Base-by-base conservation (phyloP, 2,329 filamentous ascomycete species). In the Fusarium haematococcum region DNA sequence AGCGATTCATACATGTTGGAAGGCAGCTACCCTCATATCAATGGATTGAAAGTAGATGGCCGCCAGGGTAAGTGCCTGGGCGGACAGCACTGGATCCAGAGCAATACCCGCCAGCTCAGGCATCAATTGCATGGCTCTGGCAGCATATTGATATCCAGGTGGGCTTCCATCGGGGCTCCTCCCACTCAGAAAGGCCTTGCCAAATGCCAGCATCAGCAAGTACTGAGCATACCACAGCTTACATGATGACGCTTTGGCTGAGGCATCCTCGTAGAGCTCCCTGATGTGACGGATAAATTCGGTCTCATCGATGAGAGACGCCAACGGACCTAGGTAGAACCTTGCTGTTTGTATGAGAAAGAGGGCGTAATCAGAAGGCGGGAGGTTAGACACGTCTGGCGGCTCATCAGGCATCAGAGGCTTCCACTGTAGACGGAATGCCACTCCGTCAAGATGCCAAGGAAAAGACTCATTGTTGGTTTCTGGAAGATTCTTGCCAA, bases 1-100 rank as follows among this genome's bases (percentile, higher is more conserved):
- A n/a, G n/a, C n/a, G n/a, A n/a, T n/a, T n/a, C n/a, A n/a, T n/a
- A 84, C 83, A 62, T 84, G 81, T 13, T 84, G 82, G 30, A 82
- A 84, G 0, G 83, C 83, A 1, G 81, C 80, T 0, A 82, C 75
- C 59, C 83, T 77, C 81, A 84, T 84, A 18, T 85, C 83, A 2
- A 85, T 78, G 0, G 83, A 84, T 35, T 85, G 83, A 4, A 84
- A 79, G 63, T 84, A 85, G 0, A 85, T 72, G 0, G 83, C 83
- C 0, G 79, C 82, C 8, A 85, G 35, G 0, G 81, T 79, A 0
- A 85, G 70, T 0, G 82, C 81, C 16, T 85, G 74, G 0, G 70
- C 72, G 0, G 77, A 75, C 0, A 78, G 63, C 0, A 78, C 67
- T 0, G 75, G 69, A 2, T 79, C 75, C 0, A 75, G 52, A 23